Evolutionary conservation across 2,329 filamentous ascomycete species (phyloP).

Genomic region (Ustulina deusta): DNA sequence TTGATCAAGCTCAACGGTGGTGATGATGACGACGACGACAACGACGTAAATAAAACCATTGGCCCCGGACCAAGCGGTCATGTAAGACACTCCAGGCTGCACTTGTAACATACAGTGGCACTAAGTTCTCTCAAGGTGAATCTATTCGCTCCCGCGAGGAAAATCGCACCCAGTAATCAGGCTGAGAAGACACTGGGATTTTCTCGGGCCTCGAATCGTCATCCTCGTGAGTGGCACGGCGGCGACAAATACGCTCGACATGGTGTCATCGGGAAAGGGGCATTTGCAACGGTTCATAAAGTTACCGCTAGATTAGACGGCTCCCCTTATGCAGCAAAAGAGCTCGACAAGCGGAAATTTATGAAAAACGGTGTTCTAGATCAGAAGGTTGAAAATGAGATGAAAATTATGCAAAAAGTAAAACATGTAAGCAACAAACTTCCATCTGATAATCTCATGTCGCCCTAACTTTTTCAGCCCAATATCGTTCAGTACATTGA

Average conservation of each 20-base stretch:
- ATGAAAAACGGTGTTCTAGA: conserved; percentile 93
- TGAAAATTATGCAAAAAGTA: conserved; percentile 92
- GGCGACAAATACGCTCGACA: conserved; percentile 87
- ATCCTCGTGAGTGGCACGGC: conserved; percentile 80
- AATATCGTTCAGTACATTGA: conserved; percentile 95
- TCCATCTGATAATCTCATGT: conserved; percentile 5
- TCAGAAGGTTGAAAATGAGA: conserved; percentile 94
- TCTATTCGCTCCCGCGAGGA: conserved; percentile 44
- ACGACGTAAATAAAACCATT: conserved; percentile 57
- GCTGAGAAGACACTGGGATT: conserved; percentile 39
- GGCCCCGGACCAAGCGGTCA: conserved; percentile 62
- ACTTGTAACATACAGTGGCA: conserved; percentile 11
- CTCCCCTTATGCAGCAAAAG: conserved; percentile 87
- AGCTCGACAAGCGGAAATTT: conserved; percentile 91
- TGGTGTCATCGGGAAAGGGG: conserved; percentile 86
- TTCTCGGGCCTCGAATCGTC: conserved; percentile 53
- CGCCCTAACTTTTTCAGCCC: conserved; percentile 60
- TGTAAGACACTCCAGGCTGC: conserved; percentile 48
- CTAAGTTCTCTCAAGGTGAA: conserved; percentile 48
- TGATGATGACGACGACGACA: conserved; percentile 32
- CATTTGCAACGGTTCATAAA: conserved; percentile 94
- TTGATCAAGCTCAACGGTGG: conserved; percentile 58
- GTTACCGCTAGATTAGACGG: conserved; percentile 88
- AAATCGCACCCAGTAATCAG: conserved; percentile 33
- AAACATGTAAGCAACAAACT: conserved; percentile 74